phyloP scores from a whole-genome alignment of 371 early-diverging fungal species.

The Mucor lusitanicus region DNA sequence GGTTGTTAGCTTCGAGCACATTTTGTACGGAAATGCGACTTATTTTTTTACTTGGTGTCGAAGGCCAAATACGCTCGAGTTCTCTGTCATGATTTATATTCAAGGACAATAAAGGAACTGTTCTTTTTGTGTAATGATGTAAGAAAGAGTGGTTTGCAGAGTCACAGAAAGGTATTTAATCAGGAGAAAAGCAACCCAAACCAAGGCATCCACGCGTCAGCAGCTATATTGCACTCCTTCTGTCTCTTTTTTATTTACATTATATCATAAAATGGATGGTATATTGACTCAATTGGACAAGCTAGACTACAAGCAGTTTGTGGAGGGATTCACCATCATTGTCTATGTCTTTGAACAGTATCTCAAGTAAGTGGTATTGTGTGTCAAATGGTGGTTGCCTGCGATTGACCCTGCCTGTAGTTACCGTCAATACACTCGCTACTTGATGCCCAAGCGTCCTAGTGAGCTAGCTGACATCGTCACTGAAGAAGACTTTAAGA shows the following conservation, averaged over 20 bases:
- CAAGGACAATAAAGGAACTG: background rate
- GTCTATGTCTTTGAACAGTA: slow-evolving; percentile 73
- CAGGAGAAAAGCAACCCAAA: background rate
- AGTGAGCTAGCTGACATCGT: slow-evolving; percentile 67
- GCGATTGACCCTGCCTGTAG: slow-evolving; percentile 20
- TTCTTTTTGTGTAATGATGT: background rate
- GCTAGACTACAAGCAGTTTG: slow-evolving; percentile 73
- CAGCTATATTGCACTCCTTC: background rate
- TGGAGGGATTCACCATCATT: slow-evolving; percentile 66
- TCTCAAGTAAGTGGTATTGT: slow-evolving; percentile 50
- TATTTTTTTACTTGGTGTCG: slow-evolving; percentile 71
- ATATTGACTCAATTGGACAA: slow-evolving; percentile 27
- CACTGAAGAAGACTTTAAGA: slow-evolving; percentile 73
- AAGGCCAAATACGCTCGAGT: slow-evolving; percentile 69
- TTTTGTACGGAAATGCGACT: background rate
- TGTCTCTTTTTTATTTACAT: background rate
- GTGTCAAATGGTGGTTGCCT: background rate
- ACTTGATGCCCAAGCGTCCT: slow-evolving; percentile 67
- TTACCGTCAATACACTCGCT: slow-evolving; percentile 75
- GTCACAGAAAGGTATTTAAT: background rate
- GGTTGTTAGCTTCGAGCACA: background rate
- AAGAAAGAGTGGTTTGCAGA: background rate
- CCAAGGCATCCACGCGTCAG: background rate
- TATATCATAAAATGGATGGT: slow-evolving; percentile 12
- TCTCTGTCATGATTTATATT: slow-evolving; percentile 31